Evolutionary conservation across 495 filamentous ascomycete species (phyloP).

Genomic region (Neurospora sp.): DNA sequence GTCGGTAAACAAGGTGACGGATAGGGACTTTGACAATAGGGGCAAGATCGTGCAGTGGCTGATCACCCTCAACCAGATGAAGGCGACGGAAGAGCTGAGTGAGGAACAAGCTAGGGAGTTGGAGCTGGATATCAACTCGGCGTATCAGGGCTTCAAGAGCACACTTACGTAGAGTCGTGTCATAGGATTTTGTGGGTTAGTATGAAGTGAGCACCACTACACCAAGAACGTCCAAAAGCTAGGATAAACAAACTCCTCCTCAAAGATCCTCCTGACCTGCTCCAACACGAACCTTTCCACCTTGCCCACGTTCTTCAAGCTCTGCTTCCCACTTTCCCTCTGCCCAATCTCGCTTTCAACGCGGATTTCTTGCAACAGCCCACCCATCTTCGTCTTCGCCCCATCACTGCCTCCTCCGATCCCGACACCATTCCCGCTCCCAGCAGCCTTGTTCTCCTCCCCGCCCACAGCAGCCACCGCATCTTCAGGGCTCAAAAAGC

Average conservation of each 20-base stretch:
- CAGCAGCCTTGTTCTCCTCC: conserved; percentile 31
- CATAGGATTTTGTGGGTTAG: not conserved
- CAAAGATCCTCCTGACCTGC: conserved; percentile 92
- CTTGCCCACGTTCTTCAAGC: conserved; percentile 95
- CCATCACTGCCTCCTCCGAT: not conserved
- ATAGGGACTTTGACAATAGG: conserved; percentile 82
- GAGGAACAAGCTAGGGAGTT: conserved; percentile 83
- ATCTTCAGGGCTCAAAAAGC: conserved; percentile 82
- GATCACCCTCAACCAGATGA: conserved; percentile 94
- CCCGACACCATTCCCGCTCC: conserved; percentile 12
- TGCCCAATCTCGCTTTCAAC: conserved; percentile 97
- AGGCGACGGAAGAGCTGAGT: conserved; percentile 79
- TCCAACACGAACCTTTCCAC: conserved; percentile 96
- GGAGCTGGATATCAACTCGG: conserved; percentile 77
- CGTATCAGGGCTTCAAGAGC: conserved; percentile 82
- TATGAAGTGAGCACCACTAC: conserved; percentile 22
- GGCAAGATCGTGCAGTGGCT: conserved; percentile 98
- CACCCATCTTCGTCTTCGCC: conserved; percentile 42
- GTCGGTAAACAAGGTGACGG: conserved; percentile 90
- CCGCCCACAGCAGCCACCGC: conserved; percentile 57
- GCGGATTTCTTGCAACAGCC: conserved; percentile 78
- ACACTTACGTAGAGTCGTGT: conserved; percentile 22
- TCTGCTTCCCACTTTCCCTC: conserved; percentile 81
- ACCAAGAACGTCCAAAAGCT: conserved; percentile 97
- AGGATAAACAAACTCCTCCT: conserved; percentile 96